Evolutionary conservation across 495 filamentous ascomycete species (phyloP), one percentile per base, ranked within the genome.

Genomic region (Penicillium pancosmium): DNA sequence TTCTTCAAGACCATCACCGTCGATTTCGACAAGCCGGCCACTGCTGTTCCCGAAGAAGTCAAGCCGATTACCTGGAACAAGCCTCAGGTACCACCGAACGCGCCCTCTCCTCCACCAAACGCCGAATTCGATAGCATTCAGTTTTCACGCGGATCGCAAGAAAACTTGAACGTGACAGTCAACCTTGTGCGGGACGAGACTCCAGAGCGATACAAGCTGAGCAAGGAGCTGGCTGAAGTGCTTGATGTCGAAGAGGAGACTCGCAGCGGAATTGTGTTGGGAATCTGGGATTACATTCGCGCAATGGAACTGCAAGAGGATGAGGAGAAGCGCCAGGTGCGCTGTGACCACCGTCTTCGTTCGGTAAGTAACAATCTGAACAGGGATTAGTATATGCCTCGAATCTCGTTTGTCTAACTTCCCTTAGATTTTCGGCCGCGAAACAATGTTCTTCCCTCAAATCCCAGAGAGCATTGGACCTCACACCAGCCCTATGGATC

Each of bases 281-380:
- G 89, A 25, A 83, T 99, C 27, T 98, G 92, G 91, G 91, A 98
- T 69, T 99, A 99, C 69, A 89, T 96, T 61, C 88, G 89, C 58
- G 82, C 89, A 19, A 91, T 90, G 81, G 87, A 86, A 11, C 75
- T 99, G 15, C 90, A 93, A 68, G 93, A 97, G 62, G 91, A 96
- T 55, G 93, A 97, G 21, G 94, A 99, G 68, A 91, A 91, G 79
- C 84, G 94, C 55, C 86, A 86, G 48, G 91, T 99, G 57, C 86
- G 88, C 57, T 98, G 95, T 66, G 94, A 99, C 71, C 86, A 90
- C 16, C 82, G 86, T 16, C 68, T 98, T 56, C 83, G 81, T 77
- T 83, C 82, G 61, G 93, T 95, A 80, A 72, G 83, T 68, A n/a
- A 50, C 19, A 35, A 46, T 44, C 18, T 35, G 0, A n/a, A n/a